Evolutionary conservation across 371 early-diverging fungal genomes (phyloP), one percentile per base, ranked within the genome.

Genomic region (Apophysomyces trapeziformis): DNA sequence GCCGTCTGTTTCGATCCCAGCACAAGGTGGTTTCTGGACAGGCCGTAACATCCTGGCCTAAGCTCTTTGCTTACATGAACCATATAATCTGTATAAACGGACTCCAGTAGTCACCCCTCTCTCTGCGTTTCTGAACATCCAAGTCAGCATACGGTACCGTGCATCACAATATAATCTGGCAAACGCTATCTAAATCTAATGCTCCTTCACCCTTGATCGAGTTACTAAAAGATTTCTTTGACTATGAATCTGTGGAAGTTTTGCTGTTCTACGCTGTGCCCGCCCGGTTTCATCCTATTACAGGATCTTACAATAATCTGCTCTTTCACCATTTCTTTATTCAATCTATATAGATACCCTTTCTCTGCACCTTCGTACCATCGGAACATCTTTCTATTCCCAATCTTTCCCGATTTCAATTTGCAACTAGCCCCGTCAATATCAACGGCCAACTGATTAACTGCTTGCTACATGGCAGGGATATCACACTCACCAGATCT

Each of bases 61-160:
- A 61, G 67, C 69, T 1, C 63, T 68, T 5, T 64, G 64, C 47
- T 56, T 75, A 5, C 68, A 65, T 9, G 67, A 63, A 58, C 41
- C 68, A n/a, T 66, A 44, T 46, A 35, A 7, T 38, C 46, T 26
- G 32, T 39, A 56, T 11, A 12, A 12, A 0, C 64, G 47, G 7
- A n/a, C 39, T 0, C 65, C 50, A 2, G 57, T n/a, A 4, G 38
- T 37, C 60, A 58, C 58, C 67, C 35, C 14, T 70, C 4, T 16
- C 71, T 1, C n/a, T n/a, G 69, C 69, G 5, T 74, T 72, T 18
- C 60, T 78, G 4, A 71, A 78, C 36, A 78, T 78, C 57, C n/a
- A 70, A 72, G 26, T 66, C 74, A 5, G 72, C 78, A 0, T 74
- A 78, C 14, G 78, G 74, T 60, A 71, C 74, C 0, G 72, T 71